phyloP scores from a whole-genome alignment of 2,329 filamentous ascomycete genomes.

The Aspergillus ruber region DNA sequence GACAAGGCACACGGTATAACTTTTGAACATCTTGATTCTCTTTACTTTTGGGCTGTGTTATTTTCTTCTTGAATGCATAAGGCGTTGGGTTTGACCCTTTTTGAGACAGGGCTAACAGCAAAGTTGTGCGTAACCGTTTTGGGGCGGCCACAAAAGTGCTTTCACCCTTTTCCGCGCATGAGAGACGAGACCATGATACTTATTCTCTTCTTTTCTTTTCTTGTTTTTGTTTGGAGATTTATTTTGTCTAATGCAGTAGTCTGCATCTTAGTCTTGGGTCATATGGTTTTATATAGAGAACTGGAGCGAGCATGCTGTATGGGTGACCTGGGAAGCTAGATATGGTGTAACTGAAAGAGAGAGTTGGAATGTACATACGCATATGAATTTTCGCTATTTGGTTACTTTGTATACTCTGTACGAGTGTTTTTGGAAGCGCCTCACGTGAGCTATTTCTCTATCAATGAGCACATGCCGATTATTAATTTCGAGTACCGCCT shows the following conservation, averaged over 20 bases:
- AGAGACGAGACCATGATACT: constrained; percentile 17
- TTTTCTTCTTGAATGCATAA: neutral
- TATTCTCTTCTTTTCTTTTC: neutral
- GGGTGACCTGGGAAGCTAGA: too few species aligned
- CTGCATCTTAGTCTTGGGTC: neutral
- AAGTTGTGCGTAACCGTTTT: constrained; percentile 2
- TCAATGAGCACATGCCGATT: neutral
- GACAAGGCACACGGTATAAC: constrained; percentile 46
- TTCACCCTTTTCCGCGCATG: constrained; percentile 8
- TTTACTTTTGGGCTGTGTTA: constrained; percentile 1
- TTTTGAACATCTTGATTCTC: constrained; percentile 23
- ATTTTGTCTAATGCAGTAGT: constrained; percentile 1
- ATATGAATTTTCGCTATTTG: too few species aligned
- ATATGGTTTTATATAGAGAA: neutral
- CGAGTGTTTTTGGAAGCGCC: too few species aligned
- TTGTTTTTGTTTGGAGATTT: neutral
- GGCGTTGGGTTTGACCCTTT: constrained; percentile 2
- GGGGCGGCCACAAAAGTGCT: constrained; percentile 7
- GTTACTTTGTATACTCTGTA: too few species aligned
- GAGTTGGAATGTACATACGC: too few species aligned
- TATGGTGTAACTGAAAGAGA: too few species aligned
- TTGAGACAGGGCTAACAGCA: constrained; percentile 3
- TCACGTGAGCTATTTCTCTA: too few species aligned
- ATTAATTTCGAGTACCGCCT: neutral
- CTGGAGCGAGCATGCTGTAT: too few species aligned